Base-by-base conservation (phyloP, 306 rosid genomes). In the Trifolium fragiferum region DNA sequence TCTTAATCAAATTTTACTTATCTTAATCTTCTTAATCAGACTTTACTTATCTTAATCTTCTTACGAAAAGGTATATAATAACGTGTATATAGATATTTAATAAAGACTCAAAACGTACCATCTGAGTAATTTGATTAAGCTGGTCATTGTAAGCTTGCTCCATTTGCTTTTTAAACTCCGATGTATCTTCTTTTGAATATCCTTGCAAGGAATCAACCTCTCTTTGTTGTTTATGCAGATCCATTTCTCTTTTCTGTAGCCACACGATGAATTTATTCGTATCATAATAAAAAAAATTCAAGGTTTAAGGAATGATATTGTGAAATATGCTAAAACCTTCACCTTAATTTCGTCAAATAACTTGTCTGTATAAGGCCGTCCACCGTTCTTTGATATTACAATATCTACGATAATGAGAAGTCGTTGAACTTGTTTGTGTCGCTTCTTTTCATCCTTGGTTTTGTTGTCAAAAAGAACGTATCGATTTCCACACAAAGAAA, bases 391-490 rank as follows among this genome's bases (percentile, higher is more conserved):
- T 12, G 81, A 72, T 44, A 85, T 54, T 50, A 86, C 81, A 27
- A 10, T 62, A 80, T 82, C 75, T 10, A 93, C 96, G 80, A 84
- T 84, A 37, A 41, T 61, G 47, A 89, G 85, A 84, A 93, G 96
- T 49, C 72, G 75, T 63, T 86, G 88, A 57, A 89, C 89, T 83
- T 93, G 97, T 72, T 41, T 63, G 37, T 5, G 75, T 74, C 40
- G 82, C 90, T 84, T 93, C 38, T 43, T 46, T 81, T 85, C 89
- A 81, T 91, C 92, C 84, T 87, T 89, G 18, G 92, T 85, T 89
- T 90, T 90, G 77, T 93, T 93, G 70, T 93, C 96, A 72, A 93
- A 93, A 81, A 90, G 96, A 68, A 89, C 90, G 57, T 72, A 9
- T 7, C 97, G 97, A 61, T 88, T 82, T 65, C 78, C 75, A 78